These are phyloP conservation scores for Solanum gracilifrons DNA, from an alignment of 257 asterid species.

Conservation along the genomic window DNA sequence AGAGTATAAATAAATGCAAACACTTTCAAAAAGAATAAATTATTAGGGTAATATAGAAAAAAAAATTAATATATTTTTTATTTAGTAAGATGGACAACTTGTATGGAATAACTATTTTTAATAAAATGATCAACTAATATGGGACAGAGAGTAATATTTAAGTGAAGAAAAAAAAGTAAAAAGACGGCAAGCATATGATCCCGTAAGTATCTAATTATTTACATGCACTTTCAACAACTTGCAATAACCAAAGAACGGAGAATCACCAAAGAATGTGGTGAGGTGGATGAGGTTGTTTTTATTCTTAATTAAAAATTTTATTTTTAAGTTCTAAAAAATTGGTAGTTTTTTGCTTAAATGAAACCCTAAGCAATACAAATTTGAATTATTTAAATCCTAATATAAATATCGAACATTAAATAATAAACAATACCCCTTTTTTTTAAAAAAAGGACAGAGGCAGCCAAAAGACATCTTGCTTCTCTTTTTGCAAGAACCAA, in stretches of 20 bases:
- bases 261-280: not conserved
- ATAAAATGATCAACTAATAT: no score
- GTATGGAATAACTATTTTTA: no score
- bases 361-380: not conserved
- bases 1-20: no score
- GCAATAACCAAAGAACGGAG: not conserved
- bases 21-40: no score
- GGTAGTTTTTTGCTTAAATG: no score
- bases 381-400: fast-evolving
- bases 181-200: not conserved
- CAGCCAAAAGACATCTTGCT: not conserved
- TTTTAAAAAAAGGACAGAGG: not conserved
- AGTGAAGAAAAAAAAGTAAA: not conserved
- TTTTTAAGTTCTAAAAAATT: no score
- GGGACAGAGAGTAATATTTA: fast-evolving
- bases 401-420: no score
- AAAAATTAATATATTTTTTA: fast-evolving
- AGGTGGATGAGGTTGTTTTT: no score
- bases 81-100: fast-evolving
- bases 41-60: no score
- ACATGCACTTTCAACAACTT: not conserved
- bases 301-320: fast-evolving
- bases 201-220: not conserved
- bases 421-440: no score
- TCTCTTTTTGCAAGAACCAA: not conserved